Evolutionary conservation across 495 filamentous ascomycete genomes (phyloP).

Genomic region (Neurospora sp.): DNA sequence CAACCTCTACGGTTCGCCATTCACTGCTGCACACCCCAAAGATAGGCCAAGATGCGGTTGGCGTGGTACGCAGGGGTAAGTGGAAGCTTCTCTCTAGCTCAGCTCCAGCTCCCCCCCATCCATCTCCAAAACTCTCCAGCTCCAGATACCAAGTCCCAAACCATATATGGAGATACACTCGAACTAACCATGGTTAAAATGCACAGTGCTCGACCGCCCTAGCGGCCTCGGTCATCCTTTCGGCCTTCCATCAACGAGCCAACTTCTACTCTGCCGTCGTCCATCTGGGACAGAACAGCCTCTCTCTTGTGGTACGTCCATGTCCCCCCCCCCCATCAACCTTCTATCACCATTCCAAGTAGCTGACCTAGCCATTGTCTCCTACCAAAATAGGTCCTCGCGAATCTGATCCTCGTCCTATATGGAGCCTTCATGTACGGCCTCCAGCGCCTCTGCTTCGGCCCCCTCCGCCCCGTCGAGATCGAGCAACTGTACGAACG

Average conservation of each 20-base stretch:
- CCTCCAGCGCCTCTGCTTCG: conserved; percentile 84
- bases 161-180: not conserved
- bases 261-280: conserved; percentile 98
- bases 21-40: not conserved
- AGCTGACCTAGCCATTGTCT: not conserved
- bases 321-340: not conserved
- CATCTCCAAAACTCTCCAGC: not conserved
- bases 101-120: not conserved
- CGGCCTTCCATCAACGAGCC: conserved; percentile 84
- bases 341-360: not conserved
- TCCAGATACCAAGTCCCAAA: not conserved
- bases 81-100: conserved; percentile 1
- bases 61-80: conserved; percentile 49
- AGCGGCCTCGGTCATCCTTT: conserved; percentile 71
- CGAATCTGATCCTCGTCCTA: conserved; percentile 73
- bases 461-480: conserved; percentile 83
- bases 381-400: conserved; percentile 55
- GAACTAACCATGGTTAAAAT: conserved; percentile 9
- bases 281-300: conserved; percentile 89
- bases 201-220: conserved; percentile 61
- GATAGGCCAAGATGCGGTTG: conserved; percentile 37
- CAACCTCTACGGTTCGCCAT: not conserved
- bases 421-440: conserved; percentile 70
- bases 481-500: conserved; percentile 95
- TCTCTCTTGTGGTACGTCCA: conserved; percentile 73